Evolutionary conservation across 2,329 filamentous ascomycete species (phyloP).

Genomic region (Clarireedia homoeocarpa): DNA sequence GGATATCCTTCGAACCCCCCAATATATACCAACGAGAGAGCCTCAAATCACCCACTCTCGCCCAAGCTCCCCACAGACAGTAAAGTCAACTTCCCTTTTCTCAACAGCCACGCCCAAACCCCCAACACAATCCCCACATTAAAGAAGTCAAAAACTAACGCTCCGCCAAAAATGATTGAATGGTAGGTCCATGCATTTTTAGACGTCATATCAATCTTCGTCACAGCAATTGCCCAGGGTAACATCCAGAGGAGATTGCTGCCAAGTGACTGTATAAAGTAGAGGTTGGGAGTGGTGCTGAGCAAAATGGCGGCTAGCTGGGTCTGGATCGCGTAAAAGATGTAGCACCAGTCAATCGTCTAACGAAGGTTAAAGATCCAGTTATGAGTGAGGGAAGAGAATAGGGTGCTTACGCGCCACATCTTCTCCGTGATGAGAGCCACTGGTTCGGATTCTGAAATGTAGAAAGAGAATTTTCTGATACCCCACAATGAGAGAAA

Average conservation of each 20-base stretch:
- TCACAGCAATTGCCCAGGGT: slow-evolving; percentile 61
- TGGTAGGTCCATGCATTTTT: slow-evolving; percentile 60
- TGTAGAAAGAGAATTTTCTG: slow-evolving; percentile 51
- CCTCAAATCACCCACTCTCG: no score
- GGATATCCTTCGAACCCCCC: no score
- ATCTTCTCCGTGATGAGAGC: slow-evolving; percentile 55
- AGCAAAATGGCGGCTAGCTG: slow-evolving; percentile 58
- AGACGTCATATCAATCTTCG: slow-evolving; percentile 38
- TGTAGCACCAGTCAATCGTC: slow-evolving; percentile 58
- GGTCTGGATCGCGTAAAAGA: slow-evolving; percentile 59
- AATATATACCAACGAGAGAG: no score
- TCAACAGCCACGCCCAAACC: slow-evolving; percentile 16
- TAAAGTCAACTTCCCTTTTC: slow-evolving; percentile 8
- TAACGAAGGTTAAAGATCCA: no score
- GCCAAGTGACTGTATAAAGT: slow-evolving; percentile 56
- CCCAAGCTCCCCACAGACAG: no score
- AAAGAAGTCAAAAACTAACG: slow-evolving; percentile 56
- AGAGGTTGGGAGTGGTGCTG: slow-evolving; percentile 56
- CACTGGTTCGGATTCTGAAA: slow-evolving; percentile 49
- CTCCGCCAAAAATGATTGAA: slow-evolving; percentile 58
- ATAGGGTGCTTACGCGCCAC: slow-evolving; percentile 28
- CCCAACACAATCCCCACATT: slow-evolving; percentile 16
- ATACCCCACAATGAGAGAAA: slow-evolving; percentile 53
- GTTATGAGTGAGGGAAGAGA: no score
- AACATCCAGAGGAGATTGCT: slow-evolving; percentile 63